These are phyloP conservation scores for Clonostachys byssicola DNA, from an alignment of 2,329 filamentous ascomycete genomes.

Conservation along the genomic window DNA sequence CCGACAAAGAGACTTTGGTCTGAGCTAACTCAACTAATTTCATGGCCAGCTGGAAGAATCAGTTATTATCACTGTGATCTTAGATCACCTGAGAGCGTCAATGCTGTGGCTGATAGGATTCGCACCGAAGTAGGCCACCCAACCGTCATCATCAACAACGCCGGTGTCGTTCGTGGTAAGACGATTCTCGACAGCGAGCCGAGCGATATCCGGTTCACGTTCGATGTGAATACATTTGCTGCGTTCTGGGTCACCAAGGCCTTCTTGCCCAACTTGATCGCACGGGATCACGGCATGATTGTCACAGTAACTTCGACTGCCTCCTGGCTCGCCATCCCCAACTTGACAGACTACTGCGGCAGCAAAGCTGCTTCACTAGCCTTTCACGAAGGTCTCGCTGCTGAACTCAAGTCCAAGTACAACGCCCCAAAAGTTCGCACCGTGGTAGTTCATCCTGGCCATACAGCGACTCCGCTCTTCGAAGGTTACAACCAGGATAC, in stretches of 20 bases:
- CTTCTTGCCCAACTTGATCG: constrained; percentile 64
- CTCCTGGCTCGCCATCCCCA: constrained; percentile 54
- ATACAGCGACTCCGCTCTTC: constrained; percentile 28
- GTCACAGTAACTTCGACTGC: constrained; percentile 66
- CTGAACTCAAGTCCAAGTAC: constrained; percentile 56
- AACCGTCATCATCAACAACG: constrained; percentile 70
- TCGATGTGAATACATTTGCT: constrained; percentile 66
- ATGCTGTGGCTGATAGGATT: constrained; percentile 45
- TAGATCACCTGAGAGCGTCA: constrained; percentile 50
- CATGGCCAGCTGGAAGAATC: constrained; percentile 37
- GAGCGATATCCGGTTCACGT: constrained; percentile 59
- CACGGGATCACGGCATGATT: constrained; percentile 65
- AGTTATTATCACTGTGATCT: constrained; percentile 69
- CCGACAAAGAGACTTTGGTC: neutral
- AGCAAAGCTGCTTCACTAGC: constrained; percentile 62
- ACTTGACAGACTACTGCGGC: constrained; percentile 64
- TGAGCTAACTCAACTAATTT: no score
- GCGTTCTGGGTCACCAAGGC: constrained; percentile 64
- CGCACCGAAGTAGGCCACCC: constrained; percentile 55
- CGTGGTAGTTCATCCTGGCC: constrained; percentile 55
- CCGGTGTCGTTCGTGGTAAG: constrained; percentile 59
- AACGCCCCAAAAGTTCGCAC: constrained; percentile 61
- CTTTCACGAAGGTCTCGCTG: constrained; percentile 63
- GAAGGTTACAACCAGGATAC: constrained; percentile 51
- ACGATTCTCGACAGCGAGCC: constrained; percentile 55